Conservation (phyloP, 805 yeast genomes). For the Saturnispora gosingensis region DNA sequence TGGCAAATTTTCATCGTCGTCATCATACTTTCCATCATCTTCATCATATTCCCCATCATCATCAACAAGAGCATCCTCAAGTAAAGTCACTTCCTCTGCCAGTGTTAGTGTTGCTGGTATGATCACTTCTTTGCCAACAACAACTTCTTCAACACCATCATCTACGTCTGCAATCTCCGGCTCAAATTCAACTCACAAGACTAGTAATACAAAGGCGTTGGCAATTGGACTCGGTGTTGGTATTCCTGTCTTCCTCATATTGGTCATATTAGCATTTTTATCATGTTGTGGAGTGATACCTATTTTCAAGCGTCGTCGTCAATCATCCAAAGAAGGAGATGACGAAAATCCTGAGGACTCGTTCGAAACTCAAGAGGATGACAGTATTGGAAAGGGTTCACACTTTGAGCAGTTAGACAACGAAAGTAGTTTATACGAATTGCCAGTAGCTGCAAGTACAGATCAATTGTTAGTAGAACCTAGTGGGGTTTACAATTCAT, state of each 20-base stretch:
- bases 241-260: constrained; percentile 50
- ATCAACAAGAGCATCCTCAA: constrained; percentile 11
- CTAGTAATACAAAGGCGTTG: constrained; percentile 35
- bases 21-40: constrained; percentile 18
- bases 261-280: constrained; percentile 40
- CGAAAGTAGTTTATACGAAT: constrained; percentile 16
- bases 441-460: constrained; percentile 23
- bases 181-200: constrained; percentile 7
- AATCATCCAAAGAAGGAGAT: constrained; percentile 26
- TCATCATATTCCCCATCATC: constrained; percentile 18
- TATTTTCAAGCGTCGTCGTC: constrained; percentile 27
- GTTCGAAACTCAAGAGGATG: constrained; percentile 20
- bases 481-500: constrained; percentile 40
- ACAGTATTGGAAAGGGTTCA: constrained; percentile 30
- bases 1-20: constrained; percentile 19
- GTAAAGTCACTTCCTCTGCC: neutral
- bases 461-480: constrained; percentile 25
- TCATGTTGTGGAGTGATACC: constrained; percentile 39
- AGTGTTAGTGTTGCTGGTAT: constrained; percentile 8
- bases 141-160: constrained; percentile 20
- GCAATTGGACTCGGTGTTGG: constrained; percentile 91
- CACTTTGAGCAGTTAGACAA: constrained; percentile 43
- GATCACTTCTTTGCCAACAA: constrained; percentile 10
- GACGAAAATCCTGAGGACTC: constrained; percentile 17
- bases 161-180: constrained; percentile 23